Evolutionary conservation across 805 yeast species (phyloP), one percentile per base, ranked within the genome.

Genomic region (Teunomyces lycoperdinae): DNA sequence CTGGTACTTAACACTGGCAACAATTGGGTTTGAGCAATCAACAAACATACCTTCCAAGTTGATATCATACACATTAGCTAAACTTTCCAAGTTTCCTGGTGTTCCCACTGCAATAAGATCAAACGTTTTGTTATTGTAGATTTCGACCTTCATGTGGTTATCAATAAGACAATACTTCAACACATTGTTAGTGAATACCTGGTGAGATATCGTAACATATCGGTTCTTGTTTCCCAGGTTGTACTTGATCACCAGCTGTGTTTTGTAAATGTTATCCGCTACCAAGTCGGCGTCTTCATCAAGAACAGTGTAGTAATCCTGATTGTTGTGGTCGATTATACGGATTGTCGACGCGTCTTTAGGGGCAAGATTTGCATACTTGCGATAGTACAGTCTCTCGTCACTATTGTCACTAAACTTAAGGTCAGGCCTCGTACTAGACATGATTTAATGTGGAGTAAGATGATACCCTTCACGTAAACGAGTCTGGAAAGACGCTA

Each of bases 231-330:
- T 56, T 41, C 74, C 71, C 48, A 77, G 76, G 11, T 77, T 69
- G 43, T 78, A 70, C 60, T 92, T 92, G 48, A 92, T 62, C 8
- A 90, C 96, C 20, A 95, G 82, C 36, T 79, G 81, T 0, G 98
- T 89, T 55, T 85, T 87, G 69, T 89, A 92, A 30, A 94, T 83
- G 47, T 77, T 72, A 53, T 90, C 95, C 3, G 97, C 97, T 27
- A 89, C 87, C 48, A 82, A 76, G 39, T 76, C 74, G 3, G 98
- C 97, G 63, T 92, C 96, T 3, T 78, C 80, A 41, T 77, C 80
- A 16, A 89, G 74, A 1, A 81, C 84, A 2, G 87, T 82, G 66
- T 84, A 94, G 64, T 88, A 90, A 50, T 89, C 96, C 40, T 84
- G 84, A 50, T 83, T 81, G 46, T 66, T 66, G 61, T 73, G 77